Evolutionary conservation across 805 yeast species (phyloP), one percentile per base, ranked within the genome.

Genomic region (Debaryomyces prosopidis): DNA sequence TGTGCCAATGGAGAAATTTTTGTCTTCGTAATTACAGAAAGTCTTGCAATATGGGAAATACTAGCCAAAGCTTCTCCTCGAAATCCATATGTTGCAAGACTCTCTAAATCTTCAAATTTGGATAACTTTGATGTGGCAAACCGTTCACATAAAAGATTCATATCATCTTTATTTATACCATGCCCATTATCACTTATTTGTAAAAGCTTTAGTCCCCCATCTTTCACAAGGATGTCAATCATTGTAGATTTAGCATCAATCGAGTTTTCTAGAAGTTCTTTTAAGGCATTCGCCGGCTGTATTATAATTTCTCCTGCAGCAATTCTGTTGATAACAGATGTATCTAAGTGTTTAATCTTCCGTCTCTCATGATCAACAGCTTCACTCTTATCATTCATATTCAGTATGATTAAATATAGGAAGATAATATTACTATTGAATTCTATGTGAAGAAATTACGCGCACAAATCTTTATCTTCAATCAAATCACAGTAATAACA

Each of bases 241-340:
- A 76, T 62, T 0, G 91, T 75, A 10, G 96, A 71, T 0, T 77
- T 74, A 0, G 99, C 97, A 62, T 94, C 99, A 10, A 94, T 81
- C 5, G 96, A 80, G 70, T 94, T 94, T 67, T 94, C 99, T 48
- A 94, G 69, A 70, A 94, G 71, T 63, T 94, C 99, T 60, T 94
- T 94, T 35, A 94, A 69, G 0, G 99, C 99, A 62, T 92, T 94
- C 4, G 92, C 87, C 0, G 99, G 98, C 4, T 91, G 92, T 20
- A 91, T 79, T 46, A 94, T 88, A 66, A 94, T 89, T 68, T 94
- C 98, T 0, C 99, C 99, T 1, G 99, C 99, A 0, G 99, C 99
- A 20, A 94, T 94, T 49, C 85, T 80, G 62, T 90, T 91, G 40
- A 94, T 87, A 16, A 91, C 97, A 2, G 80, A 62, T 12, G 69